phyloP scores from a whole-genome alignment of 768 basidiomycete species.

The Tricholoma flavovirens region DNA sequence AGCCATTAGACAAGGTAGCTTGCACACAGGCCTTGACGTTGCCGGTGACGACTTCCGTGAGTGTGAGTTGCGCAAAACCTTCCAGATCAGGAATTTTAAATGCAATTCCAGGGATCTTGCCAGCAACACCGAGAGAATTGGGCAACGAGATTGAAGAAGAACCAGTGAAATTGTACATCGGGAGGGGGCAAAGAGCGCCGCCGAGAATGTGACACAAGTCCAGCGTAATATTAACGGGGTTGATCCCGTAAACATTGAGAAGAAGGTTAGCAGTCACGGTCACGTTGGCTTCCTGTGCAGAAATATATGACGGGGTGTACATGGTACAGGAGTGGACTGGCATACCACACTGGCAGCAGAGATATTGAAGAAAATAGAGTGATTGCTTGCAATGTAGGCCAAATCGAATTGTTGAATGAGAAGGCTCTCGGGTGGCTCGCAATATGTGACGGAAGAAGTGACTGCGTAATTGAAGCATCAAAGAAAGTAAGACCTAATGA shows the following conservation, averaged over 20 bases:
- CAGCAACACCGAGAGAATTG: slow-evolving; percentile 46
- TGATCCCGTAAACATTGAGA: slow-evolving; percentile 84
- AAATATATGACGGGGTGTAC: neutral
- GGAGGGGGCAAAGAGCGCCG: slow-evolving; percentile 81
- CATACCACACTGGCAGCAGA: slow-evolving; percentile 82
- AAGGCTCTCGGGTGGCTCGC: slow-evolving; percentile 71
- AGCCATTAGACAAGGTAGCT: slow-evolving; percentile 87
- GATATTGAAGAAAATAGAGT: slow-evolving; percentile 78
- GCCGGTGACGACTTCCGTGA: slow-evolving; percentile 64
- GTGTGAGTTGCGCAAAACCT: slow-evolving; percentile 75
- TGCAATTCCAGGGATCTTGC: slow-evolving; percentile 69
- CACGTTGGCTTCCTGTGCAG: slow-evolving; percentile 57
- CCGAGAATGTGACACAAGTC: slow-evolving; percentile 75
- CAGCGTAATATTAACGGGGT: slow-evolving; percentile 77
- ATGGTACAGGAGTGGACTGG: slow-evolving; percentile 14
- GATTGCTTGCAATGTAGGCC: slow-evolving; percentile 61
- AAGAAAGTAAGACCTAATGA: slow-evolving; percentile 4
- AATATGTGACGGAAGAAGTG: slow-evolving; percentile 86
- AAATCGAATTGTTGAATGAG: slow-evolving; percentile 77
- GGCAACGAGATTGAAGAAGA: slow-evolving; percentile 65
- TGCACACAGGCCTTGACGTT: slow-evolving; percentile 84
- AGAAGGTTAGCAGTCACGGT: slow-evolving; percentile 79
- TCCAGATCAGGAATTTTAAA: slow-evolving; percentile 90
- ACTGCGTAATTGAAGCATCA: slow-evolving; percentile 36
- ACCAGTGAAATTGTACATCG: slow-evolving; percentile 83